Evolutionary conservation across 2,329 filamentous ascomycete genomes (phyloP).

Genomic region (Penicillium janthinellum): DNA sequence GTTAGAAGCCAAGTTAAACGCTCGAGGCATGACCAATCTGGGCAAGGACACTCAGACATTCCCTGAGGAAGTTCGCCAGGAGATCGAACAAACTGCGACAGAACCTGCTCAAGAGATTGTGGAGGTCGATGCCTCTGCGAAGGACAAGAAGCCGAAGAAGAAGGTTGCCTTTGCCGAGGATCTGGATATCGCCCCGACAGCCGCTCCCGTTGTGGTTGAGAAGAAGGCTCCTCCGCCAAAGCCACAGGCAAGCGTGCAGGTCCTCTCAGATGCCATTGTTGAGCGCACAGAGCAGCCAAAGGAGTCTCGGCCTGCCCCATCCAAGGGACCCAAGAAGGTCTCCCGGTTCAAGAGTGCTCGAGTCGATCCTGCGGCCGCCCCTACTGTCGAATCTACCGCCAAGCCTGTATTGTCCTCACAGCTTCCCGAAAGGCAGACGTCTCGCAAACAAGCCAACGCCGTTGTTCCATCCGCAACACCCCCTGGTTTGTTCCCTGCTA

Average conservation of each 20-base stretch:
- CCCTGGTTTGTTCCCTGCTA: constrained; percentile 43
- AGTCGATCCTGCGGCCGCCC: background rate
- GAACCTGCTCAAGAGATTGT: constrained; percentile 11
- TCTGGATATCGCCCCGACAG: constrained; percentile 67
- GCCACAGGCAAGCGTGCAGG: constrained; percentile 31
- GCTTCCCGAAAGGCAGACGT: constrained; percentile 22
- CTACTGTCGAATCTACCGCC: background rate
- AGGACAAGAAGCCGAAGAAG: constrained; percentile 54
- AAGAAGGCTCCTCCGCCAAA: constrained; percentile 30
- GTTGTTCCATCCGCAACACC: constrained; percentile 25
- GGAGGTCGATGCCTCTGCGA: constrained; percentile 2
- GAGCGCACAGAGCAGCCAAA: constrained; percentile 40
- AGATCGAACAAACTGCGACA: constrained; percentile 31
- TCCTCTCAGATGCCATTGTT: constrained; percentile 47
- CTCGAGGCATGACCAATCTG: constrained; percentile 58
- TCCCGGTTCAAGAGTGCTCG: constrained; percentile 50
- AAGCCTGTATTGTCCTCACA: constrained; percentile 20
- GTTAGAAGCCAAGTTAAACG: constrained; percentile 73
- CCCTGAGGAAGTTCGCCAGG: constrained; percentile 35
- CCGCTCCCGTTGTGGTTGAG: constrained; percentile 31
- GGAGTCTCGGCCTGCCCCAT: constrained; percentile 19
- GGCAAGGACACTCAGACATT: constrained; percentile 50
- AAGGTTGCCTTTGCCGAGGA: constrained; percentile 77
- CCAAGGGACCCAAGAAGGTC: constrained; percentile 39
- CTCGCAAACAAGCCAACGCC: constrained; percentile 26